Base-by-base conservation (phyloP, 2,329 filamentous ascomycete genomes). In the Keithomyces neogunnii region DNA sequence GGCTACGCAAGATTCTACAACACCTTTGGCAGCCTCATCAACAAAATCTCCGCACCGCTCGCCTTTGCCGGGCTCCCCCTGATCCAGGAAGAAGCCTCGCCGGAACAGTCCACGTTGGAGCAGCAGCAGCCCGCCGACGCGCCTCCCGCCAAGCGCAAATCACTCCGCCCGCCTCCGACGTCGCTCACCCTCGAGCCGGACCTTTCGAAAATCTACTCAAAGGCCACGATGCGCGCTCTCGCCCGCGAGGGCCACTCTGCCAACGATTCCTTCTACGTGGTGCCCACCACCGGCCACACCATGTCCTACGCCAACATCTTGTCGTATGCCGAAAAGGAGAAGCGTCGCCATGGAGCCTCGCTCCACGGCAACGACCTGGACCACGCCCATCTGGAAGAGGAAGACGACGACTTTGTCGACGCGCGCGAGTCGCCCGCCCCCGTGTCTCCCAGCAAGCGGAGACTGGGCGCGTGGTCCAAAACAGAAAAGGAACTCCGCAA, bases 41-140 rank as follows among this genome's bases (percentile, higher is more conserved):
- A 89, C 55, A 87, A 85, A 59, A 81, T 97, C 10, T 95, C 92
- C 0, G 90, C 91, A 0, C 91, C 91, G 1, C 74, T 99, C 32
- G 92, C 91, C 3, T 99, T 96, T 70, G 89, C 93, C 4, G 92
- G 92, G 1, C 78, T 99, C 7, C 93, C 93, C 0, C 75, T 99
- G 4, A 80, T 82, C 31, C 62, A 74, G 19, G 74, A 81, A 51
- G 77, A 80, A 53, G 62, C 69, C 1, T 55, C 58, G 1, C 42
- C 56, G n/a, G 45, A 47, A 33, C 31, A 19, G 33, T 19, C 45
- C 5, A 8, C n/a, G 7, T 56, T 60, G 1, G 51, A 50, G 47
- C 47, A 48, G 32, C 26, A 50, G 47, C 47, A 48, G 32, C 26
- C 47, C 9, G 50, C 60, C 10, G 60, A 70, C 13, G 58, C 71